Evolutionary conservation across 192 early-diverging fungal species (phyloP).

Genomic region (Pecoramyces ruminantium): DNA sequence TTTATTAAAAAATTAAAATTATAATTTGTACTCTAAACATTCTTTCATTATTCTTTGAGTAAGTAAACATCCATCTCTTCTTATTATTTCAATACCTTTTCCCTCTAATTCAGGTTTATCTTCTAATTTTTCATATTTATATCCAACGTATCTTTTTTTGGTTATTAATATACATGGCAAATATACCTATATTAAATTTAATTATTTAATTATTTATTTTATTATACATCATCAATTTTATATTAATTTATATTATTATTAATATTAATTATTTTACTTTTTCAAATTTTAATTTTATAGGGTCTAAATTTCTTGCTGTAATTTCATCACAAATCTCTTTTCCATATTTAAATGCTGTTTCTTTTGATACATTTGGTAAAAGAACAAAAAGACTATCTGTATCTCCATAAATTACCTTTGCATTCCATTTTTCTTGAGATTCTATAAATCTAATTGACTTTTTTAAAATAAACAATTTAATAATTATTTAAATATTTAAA

Average conservation of each 20-base stretch:
- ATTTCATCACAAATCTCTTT: slow-evolving; percentile 61
- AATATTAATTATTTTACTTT: slow-evolving; percentile 26
- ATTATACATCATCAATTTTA: no score
- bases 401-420: slow-evolving; percentile 80
- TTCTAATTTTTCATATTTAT: slow-evolving; percentile 47
- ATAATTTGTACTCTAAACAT: slow-evolving; percentile 33
- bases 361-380: slow-evolving; percentile 41
- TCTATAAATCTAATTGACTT: slow-evolving; percentile 46
- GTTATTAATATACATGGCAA: slow-evolving; percentile 70
- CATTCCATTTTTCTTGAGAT: slow-evolving; percentile 40
- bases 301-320: slow-evolving; percentile 54
- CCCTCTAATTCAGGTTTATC: slow-evolving; percentile 70
- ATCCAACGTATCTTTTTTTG: slow-evolving; percentile 91
- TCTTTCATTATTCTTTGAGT: slow-evolving; percentile 64
- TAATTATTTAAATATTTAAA: no score
- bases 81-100: slow-evolving; percentile 90
- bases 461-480: no score
- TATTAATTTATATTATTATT: background rate
- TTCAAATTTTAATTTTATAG: slow-evolving; percentile 85
- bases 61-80: slow-evolving; percentile 67
- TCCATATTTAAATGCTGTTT: slow-evolving; percentile 65
- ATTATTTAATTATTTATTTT: background rate
- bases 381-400: slow-evolving; percentile 83
- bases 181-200: slow-evolving; percentile 37
- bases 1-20: no score